A percentile compares a stretch with the other conserved stretches of the same genome.
Conservation (phyloP, 2,329 filamentous ascomycete species). For the Trichoderma gracile region DNA sequence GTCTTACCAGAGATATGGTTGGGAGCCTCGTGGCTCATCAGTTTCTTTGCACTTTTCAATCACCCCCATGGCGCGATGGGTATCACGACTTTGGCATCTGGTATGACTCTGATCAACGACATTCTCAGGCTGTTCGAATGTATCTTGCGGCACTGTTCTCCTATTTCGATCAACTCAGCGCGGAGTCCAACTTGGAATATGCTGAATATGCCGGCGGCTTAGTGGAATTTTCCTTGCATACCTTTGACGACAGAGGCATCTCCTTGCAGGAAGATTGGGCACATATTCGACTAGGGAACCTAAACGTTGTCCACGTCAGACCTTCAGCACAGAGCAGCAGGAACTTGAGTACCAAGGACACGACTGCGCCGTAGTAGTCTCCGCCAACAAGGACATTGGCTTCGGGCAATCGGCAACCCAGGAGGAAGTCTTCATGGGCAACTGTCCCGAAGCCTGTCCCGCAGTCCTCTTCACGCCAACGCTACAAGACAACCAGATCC, state of each 20-base stretch:
- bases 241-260: not conserved
- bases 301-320: conserved; percentile 28
- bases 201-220: too few relatives aligned
- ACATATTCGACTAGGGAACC: conserved; percentile 19
- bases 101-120: conserved; percentile 38
- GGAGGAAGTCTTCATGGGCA: conserved; percentile 40
- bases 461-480: conserved; percentile 40
- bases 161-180: conserved; percentile 33
- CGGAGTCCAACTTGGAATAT: conserved; percentile 3
- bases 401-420: conserved; percentile 43
- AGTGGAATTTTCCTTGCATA: conserved; percentile 33
- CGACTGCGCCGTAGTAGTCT: conserved; percentile 36
- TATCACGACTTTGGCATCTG: conserved; percentile 40
- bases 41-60: conserved; percentile 35
- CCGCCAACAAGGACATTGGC: conserved; percentile 39
- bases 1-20: conserved; percentile 32
- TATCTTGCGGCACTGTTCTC: conserved; percentile 37
- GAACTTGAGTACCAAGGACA: conserved; percentile 31
- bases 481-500: conserved; percentile 32
- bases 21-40: conserved; percentile 39
- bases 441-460: conserved; percentile 39
- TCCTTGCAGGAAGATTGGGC: not conserved
- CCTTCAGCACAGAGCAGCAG: conserved; percentile 34
- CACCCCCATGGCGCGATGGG: conserved; percentile 31
- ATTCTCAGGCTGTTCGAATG: conserved; percentile 34